Base-by-base conservation (phyloP, 2,329 filamentous ascomycete species). In the Alternaria gansuensis region DNA sequence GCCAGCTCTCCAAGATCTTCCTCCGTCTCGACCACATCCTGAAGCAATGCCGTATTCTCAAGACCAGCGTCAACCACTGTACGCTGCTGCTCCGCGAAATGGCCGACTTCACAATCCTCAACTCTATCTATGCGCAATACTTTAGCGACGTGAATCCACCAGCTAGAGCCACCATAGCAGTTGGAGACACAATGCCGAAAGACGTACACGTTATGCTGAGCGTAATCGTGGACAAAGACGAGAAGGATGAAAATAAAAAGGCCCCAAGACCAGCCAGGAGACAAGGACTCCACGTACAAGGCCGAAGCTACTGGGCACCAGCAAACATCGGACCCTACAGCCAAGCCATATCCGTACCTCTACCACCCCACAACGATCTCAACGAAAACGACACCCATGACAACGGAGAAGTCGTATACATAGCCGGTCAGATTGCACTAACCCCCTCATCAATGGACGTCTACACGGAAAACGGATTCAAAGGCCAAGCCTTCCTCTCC, bases 321-420 rank as follows among this genome's bases (percentile, higher is more conserved):
- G 94, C 95, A 21, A 98, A 98, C 72, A 98, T 99, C 53, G 95
- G 95, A 0, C 95, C 95, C 0, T 98, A 98, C 77, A 97, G 93
- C 55, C 95, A 99, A 79, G 92, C 93, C 4, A 87, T 95, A 49
- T 82, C 85, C 2, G 79, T 87, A 10, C 81, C 81, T 1, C 48
- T 77, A 10, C 78, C 65, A 4, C 74, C 3, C 54, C 78, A 11
- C 39, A 34, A 41, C 17, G 10, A 43, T 34, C 39, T 49, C 39
- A 28, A 24, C 17, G 71, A 73, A 10, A 52, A 24, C 10, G 63
- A 51, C 51, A 61, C 11, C 28, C 34, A 49, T 9, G 60, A 44
- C 17, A 68, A 69, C 40, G 59, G 57, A 21, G 55, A 56, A 14
- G 61, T 85, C 9, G 81, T 94, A 14, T 88, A 88, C 54, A 83